A percentile compares a stretch with the other conserved stretches of the same genome.
These are phyloP conservation scores for Asterophora parasitica DNA, from an alignment of 768 basidiomycete species.

Conservation along the genomic window DNA sequence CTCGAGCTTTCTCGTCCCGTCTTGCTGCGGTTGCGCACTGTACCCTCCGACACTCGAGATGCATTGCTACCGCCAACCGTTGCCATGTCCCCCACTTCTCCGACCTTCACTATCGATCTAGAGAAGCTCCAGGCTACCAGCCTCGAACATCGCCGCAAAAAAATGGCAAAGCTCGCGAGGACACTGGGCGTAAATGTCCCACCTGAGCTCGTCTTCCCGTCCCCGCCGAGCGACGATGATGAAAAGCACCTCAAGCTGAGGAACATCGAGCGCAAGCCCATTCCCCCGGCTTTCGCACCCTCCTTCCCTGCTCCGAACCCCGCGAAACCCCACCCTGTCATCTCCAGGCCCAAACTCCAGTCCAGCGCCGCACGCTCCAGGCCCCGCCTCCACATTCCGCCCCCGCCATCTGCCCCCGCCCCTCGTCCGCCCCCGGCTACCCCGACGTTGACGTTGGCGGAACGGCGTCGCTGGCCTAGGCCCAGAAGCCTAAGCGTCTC, in stretches of 20 bases:
- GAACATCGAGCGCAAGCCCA: background rate
- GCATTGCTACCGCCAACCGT: constrained; percentile 12
- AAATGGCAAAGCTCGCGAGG: constrained; percentile 46
- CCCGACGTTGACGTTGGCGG: constrained; percentile 8
- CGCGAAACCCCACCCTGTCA: constrained; percentile 1
- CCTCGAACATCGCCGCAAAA: constrained; percentile 31
- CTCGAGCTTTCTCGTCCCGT: constrained; percentile 15
- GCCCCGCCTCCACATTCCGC: background rate
- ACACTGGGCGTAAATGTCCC: constrained; percentile 52
- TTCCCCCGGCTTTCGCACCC: background rate
- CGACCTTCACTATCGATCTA: constrained; percentile 18
- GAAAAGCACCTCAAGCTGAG: background rate
- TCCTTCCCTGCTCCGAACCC: background rate
- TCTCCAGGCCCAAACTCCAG: constrained; percentile 9
- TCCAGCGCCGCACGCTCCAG: background rate
- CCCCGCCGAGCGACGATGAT: background rate
- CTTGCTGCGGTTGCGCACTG: constrained; percentile 17
- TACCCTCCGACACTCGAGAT: constrained; percentile 16
- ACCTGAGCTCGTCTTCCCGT: constrained; percentile 39
- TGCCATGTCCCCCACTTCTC: constrained; percentile 19
- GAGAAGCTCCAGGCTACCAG: constrained; percentile 20
- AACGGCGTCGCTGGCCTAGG: constrained; percentile 12
- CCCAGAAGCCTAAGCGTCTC: constrained; percentile 17
- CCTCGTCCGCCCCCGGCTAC: background rate
- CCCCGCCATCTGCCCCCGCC: background rate